Percentiles rank a stretch among this genome's conserved stretches.
phyloP scores from a whole-genome alignment of 2,329 filamentous ascomycete genomes.

The Penicillium corylophilum region DNA sequence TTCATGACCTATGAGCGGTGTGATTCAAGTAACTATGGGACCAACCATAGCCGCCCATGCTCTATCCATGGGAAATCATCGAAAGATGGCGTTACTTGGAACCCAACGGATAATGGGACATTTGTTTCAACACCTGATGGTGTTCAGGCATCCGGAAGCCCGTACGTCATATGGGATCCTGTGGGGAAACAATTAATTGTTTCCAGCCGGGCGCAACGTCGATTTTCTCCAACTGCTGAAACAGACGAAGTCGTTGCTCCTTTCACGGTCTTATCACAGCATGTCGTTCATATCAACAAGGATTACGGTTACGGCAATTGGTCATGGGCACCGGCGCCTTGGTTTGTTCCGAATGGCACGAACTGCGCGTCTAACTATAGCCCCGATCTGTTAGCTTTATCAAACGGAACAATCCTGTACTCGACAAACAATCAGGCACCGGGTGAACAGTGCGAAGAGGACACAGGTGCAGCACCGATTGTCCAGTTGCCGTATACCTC shows the following conservation, averaged over 20 bases:
- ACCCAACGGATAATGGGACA: neutral
- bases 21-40: neutral
- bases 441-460: neutral
- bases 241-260: no score
- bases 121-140: conserved; percentile 1
- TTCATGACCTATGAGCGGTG: conserved; percentile 6
- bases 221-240: neutral
- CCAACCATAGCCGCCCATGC: neutral
- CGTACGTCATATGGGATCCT: conserved; percentile 2
- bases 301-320: conserved; percentile 3
- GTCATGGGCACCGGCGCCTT: conserved; percentile 6
- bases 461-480: conserved; percentile 5
- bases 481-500: neutral
- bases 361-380: conserved; percentile 3
- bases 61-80: conserved; percentile 2
- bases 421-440: neutral
- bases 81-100: conserved; percentile 1
- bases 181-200: neutral
- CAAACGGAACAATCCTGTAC: neutral
- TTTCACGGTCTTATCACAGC: neutral
- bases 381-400: conserved; percentile 1
- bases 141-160: conserved; percentile 1
- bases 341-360: neutral
- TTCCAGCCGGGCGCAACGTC: neutral
- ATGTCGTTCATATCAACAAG: conserved; percentile 1